Percentiles rank a stretch among this genome's conserved stretches.
Evolutionary conservation across 73 alveolate genomes (phyloP).

Genomic region (Paramecium octaurelia): DNA sequence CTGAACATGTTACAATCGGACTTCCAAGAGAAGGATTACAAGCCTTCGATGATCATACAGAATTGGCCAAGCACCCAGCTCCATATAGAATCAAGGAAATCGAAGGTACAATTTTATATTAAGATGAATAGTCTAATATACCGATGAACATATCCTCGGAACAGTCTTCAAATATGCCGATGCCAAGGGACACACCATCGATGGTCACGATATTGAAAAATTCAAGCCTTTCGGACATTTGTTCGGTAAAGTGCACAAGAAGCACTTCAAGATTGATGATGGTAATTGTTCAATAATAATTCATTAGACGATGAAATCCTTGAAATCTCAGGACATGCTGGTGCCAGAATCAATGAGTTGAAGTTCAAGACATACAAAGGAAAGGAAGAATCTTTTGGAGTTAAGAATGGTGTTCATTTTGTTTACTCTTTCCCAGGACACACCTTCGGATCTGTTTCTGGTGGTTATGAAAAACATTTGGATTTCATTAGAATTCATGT

Average conservation of each 20-base stretch:
- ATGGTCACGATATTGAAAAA: constrained; percentile 17
- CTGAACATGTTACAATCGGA: constrained; percentile 17
- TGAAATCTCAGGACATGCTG: constrained; percentile 33
- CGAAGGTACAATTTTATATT: background rate
- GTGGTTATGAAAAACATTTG: constrained; percentile 21
- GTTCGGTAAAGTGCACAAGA: constrained; percentile 4
- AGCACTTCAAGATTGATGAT: background rate
- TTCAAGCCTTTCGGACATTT: constrained; percentile 48
- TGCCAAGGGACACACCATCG: background rate
- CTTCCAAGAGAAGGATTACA: constrained; percentile 33
- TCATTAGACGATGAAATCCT: constrained; percentile 14
- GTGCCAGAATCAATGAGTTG: constrained; percentile 31
- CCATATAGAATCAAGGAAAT: constrained; percentile 23
- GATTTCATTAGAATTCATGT: constrained; percentile 2
- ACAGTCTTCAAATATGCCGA: constrained; percentile 17
- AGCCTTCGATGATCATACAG: background rate
- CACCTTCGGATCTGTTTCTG: constrained; percentile 37
- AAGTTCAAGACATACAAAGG: constrained; percentile 18
- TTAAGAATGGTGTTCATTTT: constrained; percentile 32
- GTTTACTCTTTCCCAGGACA: constrained; percentile 38
- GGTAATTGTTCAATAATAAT: background rate
- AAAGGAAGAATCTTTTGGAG: constrained; percentile 3
- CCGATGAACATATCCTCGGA: constrained; percentile 22
- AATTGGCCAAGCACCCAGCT: background rate
- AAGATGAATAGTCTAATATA: constrained; percentile 7